Evolutionary conservation across 2,329 filamentous ascomycete species (phyloP).

Genomic region (Botrytis deweyae): DNA sequence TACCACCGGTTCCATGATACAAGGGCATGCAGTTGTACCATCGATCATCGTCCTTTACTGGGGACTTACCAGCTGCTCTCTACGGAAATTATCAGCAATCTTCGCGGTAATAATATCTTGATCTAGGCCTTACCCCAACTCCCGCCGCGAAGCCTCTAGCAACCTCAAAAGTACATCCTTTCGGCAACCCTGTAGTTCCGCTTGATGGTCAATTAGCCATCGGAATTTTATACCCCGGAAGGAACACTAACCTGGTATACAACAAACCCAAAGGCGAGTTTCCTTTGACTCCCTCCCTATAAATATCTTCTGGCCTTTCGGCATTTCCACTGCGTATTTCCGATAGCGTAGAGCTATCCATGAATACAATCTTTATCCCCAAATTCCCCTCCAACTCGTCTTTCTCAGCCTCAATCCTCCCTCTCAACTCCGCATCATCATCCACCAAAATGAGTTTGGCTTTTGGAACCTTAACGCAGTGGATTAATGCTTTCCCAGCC

Average conservation of each 20-base stretch:
- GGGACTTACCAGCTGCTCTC: neutral
- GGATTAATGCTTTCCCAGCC: constrained; percentile 60
- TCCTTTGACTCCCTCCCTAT: constrained; percentile 52
- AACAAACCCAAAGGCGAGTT: constrained; percentile 62
- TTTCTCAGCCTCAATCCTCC: constrained; percentile 57
- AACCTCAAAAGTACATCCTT: constrained; percentile 63
- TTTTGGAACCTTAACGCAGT: constrained; percentile 61
- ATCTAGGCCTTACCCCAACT: constrained; percentile 30
- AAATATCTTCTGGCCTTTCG: constrained; percentile 53
- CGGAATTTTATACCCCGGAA: neutral
- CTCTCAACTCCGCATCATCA: constrained; percentile 49
- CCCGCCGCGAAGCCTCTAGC: constrained; percentile 41
- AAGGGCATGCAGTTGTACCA: constrained; percentile 65
- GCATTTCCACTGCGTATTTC: constrained; percentile 50
- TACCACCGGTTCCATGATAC: constrained; percentile 43
- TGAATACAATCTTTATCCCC: constrained; percentile 55
- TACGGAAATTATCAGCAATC: neutral
- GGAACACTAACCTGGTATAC: constrained; percentile 58
- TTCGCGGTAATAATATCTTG: neutral
- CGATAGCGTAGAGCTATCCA: constrained; percentile 50
- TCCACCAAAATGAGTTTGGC: constrained; percentile 60
- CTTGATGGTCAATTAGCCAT: constrained; percentile 40
- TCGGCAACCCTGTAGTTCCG: constrained; percentile 74
- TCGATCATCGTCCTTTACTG: constrained; percentile 47
- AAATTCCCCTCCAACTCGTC: constrained; percentile 46